Conservation (phyloP, 1,284 basidiomycete species). For the Trichosporon asahii region DNA sequence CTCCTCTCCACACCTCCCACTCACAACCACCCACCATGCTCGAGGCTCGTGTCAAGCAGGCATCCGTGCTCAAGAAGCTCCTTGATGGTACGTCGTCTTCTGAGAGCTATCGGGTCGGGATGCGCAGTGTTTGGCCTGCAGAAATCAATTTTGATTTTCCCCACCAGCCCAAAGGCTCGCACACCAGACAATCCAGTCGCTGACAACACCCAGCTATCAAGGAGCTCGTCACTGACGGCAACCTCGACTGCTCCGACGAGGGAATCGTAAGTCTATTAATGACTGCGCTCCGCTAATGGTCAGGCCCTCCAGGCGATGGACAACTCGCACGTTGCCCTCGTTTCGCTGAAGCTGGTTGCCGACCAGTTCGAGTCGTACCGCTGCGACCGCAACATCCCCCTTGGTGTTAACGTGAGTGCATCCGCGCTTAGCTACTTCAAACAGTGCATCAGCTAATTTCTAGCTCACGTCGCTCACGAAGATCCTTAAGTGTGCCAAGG, state of each 20-base stretch:
- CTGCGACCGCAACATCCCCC: constrained; percentile 92
- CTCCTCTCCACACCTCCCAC: background rate
- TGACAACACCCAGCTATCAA: constrained; percentile 71
- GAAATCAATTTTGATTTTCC: constrained; percentile 5
- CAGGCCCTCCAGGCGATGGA: constrained; percentile 96
- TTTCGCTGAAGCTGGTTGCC: constrained; percentile 63
- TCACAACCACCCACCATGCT: constrained; percentile 60
- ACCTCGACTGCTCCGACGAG: constrained; percentile 96
- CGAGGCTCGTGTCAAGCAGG: constrained; percentile 82
- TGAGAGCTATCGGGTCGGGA: background rate
- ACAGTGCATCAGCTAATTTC: constrained; percentile 26
- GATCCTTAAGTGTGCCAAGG: constrained; percentile 94
- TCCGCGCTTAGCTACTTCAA: background rate
- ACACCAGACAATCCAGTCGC: background rate
- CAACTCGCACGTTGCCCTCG: constrained; percentile 98
- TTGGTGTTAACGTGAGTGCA: constrained; percentile 69
- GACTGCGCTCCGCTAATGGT: constrained; percentile 39
- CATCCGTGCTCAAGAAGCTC: constrained; percentile 77
- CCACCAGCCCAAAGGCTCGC: background rate
- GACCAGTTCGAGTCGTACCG: constrained; percentile 83
- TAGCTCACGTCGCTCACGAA: constrained; percentile 81
- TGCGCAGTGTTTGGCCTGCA: background rate
- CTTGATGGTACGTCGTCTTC: constrained; percentile 65
- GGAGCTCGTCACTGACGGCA: constrained; percentile 95
- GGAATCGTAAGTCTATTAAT: constrained; percentile 65